Conservation (phyloP, 768 basidiomycete genomes). For the Tricholoma furcatifolium region DNA sequence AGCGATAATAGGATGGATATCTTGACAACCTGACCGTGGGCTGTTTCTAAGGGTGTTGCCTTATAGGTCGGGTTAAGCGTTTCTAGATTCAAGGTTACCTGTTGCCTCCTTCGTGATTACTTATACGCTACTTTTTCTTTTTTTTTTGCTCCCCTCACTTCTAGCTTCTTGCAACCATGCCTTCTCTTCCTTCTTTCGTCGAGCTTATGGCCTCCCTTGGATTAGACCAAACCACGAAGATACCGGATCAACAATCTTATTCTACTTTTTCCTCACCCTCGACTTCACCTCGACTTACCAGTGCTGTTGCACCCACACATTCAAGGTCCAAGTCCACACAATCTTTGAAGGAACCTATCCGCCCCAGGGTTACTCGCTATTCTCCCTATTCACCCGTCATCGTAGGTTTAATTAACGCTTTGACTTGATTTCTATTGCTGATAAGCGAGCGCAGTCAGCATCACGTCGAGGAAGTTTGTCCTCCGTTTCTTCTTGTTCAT, state of each 20-base stretch:
- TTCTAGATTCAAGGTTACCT: conserved; percentile 33
- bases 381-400: conserved; percentile 47
- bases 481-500: conserved; percentile 39
- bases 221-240: conserved; percentile 44
- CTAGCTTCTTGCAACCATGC: conserved; percentile 41
- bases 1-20: conserved; percentile 37
- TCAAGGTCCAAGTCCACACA: conserved; percentile 45
- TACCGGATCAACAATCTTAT: conserved; percentile 34
- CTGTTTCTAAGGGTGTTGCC: conserved; percentile 51
- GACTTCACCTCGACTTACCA: conserved; percentile 33
- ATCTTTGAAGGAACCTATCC: conserved; percentile 40
- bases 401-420: conserved; percentile 26
- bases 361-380: conserved; percentile 40
- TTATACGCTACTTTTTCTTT: conserved; percentile 19
- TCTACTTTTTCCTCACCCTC: conserved; percentile 47
- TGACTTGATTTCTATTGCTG: conserved; percentile 2
- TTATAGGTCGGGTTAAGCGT: conserved; percentile 35
- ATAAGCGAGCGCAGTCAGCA: conserved; percentile 29
- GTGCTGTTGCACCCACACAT: conserved; percentile 29
- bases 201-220: conserved; percentile 86
- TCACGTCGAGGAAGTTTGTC: conserved; percentile 47
- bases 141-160: conserved; percentile 33
- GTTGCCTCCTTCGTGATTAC: conserved; percentile 22
- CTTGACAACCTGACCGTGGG: conserved; percentile 58
- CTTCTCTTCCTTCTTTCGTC: conserved; percentile 81